Conservation (phyloP, 116 monocot genomes). For the Zostera marina region DNA sequence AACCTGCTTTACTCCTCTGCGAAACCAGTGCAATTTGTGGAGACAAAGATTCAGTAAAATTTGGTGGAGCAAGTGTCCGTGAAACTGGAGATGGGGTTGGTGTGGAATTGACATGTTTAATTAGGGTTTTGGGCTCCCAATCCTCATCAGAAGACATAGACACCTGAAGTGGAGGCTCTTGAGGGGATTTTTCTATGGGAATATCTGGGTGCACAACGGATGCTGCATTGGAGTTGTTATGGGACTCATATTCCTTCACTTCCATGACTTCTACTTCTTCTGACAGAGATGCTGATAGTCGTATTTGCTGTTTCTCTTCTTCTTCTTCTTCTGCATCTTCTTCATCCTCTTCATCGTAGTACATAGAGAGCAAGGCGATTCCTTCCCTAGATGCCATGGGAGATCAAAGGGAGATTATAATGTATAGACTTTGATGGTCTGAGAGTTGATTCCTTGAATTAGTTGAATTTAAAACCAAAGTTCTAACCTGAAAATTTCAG, state of each 20-base stretch:
- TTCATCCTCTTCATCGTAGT: conserved; percentile 80
- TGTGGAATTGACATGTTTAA: conserved; percentile 21
- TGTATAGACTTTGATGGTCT: too few species aligned
- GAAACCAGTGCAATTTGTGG: neutral
- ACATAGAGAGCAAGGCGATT: conserved; percentile 81
- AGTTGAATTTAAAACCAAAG: too few species aligned
- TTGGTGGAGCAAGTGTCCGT: neutral
- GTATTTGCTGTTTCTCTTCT: neutral
- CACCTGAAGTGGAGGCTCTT: conserved; percentile 7
- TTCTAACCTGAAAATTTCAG: too few species aligned
- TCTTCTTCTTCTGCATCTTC: conserved; percentile 26
- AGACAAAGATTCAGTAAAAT: neutral
- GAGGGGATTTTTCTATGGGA: conserved; percentile 10
- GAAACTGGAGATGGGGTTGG: conserved; percentile 11
- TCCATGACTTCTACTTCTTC: conserved; percentile 1
- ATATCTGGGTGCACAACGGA: neutral
- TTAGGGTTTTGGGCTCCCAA: conserved; percentile 38
- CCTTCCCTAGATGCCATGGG: conserved; percentile 61
- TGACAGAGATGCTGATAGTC: neutral
- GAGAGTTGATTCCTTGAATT: too few species aligned
- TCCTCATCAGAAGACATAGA: conserved; percentile 20
- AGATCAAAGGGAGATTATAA: neutral
- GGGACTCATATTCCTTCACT: neutral
- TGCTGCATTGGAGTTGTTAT: neutral
- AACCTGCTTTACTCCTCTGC: conserved; percentile 14